Conservation (phyloP, 192 early-diverging fungal genomes). For the Mortierella antarctica region DNA sequence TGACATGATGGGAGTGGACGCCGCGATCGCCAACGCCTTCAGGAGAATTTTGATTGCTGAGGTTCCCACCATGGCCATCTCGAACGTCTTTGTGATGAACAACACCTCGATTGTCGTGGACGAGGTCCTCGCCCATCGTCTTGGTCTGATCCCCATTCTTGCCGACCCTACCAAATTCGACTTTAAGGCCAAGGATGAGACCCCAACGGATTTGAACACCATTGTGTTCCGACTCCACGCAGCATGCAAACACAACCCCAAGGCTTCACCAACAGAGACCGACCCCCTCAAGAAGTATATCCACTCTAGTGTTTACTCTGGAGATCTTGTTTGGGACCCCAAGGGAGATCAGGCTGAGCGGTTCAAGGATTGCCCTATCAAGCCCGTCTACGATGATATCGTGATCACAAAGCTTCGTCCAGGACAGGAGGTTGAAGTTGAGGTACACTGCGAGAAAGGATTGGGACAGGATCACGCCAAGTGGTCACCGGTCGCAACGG, state of each 20-base stretch:
- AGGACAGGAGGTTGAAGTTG: slow-evolving; percentile 86
- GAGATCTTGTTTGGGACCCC: slow-evolving; percentile 86
- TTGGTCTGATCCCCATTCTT: slow-evolving; percentile 92
- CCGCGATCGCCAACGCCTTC: slow-evolving; percentile 94
- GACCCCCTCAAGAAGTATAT: slow-evolving; percentile 81
- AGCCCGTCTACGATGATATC: slow-evolving; percentile 92
- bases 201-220: slow-evolving; percentile 93
- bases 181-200: slow-evolving; percentile 76
- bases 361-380: slow-evolving; percentile 75
- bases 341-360: slow-evolving; percentile 86
- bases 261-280: slow-evolving; percentile 69
- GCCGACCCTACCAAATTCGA: slow-evolving; percentile 87
- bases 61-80: slow-evolving; percentile 98
- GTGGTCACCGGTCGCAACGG: slow-evolving; percentile 96
- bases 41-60: slow-evolving; percentile 94
- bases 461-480: slow-evolving; percentile 97
- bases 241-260: slow-evolving; percentile 74
- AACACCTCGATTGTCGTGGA: slow-evolving; percentile 94
- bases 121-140: slow-evolving; percentile 91
- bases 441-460: slow-evolving; percentile 92
- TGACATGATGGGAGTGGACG: slow-evolving; percentile 94
- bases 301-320: slow-evolving; percentile 80
- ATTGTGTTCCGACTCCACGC: slow-evolving; percentile 88
- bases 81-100: slow-evolving; percentile 91
- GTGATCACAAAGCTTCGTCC: slow-evolving; percentile 93